Percentiles rank a stretch among this genome's conserved stretches.
phyloP scores from a whole-genome alignment of 352 stramenopile species.

The Globisporangium orthogonon region DNA sequence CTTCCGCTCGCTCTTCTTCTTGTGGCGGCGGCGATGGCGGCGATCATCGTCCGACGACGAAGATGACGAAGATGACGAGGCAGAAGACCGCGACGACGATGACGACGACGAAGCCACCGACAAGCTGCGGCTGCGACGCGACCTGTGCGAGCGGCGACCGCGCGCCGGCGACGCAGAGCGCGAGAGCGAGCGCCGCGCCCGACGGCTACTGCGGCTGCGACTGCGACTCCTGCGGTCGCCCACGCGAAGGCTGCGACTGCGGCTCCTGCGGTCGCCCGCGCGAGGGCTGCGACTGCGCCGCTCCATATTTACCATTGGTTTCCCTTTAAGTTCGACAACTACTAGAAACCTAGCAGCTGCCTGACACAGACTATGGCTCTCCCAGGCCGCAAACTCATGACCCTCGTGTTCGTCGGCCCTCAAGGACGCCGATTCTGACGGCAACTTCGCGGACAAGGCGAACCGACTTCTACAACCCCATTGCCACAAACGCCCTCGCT shows the following conservation, averaged over 20 bases:
- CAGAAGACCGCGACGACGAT: constrained; percentile 32
- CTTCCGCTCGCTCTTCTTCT: constrained; percentile 18
- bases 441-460: too few relatives aligned
- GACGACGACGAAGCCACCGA: constrained; percentile 29
- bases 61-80: constrained; percentile 7
- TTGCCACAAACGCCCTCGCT: too few relatives aligned
- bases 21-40: constrained; percentile 13
- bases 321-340: too few relatives aligned
- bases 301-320: not conserved
- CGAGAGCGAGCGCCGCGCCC: constrained; percentile 1
- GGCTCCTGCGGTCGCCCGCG: too few relatives aligned
- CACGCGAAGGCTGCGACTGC: constrained; percentile 11
- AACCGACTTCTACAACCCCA: too few relatives aligned
- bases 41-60: constrained; percentile 4
- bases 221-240: too few relatives aligned
- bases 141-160: constrained; percentile 5
- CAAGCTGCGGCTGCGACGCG: constrained; percentile 10
- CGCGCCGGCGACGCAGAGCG: not conserved
- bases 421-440: too few relatives aligned
- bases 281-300: not conserved
- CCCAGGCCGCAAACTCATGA: too few relatives aligned
- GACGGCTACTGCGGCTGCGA: constrained; percentile 3
- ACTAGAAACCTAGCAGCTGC: too few relatives aligned
- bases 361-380: too few relatives aligned
- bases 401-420: too few relatives aligned